Evolutionary conservation across 1,284 basidiomycete species (phyloP).

Genomic region (Phaffia rhodozyma): DNA sequence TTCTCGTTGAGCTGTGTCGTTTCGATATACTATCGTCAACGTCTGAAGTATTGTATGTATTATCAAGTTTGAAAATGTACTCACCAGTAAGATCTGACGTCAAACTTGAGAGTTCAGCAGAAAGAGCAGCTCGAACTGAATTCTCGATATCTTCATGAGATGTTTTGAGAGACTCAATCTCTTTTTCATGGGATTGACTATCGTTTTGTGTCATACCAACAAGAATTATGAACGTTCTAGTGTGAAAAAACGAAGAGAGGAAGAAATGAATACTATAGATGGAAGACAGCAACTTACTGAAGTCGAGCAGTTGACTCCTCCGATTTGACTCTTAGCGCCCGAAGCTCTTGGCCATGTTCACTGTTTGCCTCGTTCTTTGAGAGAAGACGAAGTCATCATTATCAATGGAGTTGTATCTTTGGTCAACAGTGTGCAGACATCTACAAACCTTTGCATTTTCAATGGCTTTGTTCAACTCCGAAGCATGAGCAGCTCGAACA

Average conservation of each 20-base stretch:
- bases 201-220: too few relatives aligned
- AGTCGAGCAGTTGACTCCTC: slow-evolving; percentile 12
- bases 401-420: too few relatives aligned
- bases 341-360: slow-evolving; percentile 12
- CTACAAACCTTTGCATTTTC: slow-evolving; percentile 5
- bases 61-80: neutral
- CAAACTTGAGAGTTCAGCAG: slow-evolving; percentile 1
- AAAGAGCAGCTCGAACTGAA: slow-evolving; percentile 4
- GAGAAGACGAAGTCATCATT: neutral
- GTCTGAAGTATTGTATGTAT: too few relatives aligned
- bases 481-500: slow-evolving; percentile 1
- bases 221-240: too few relatives aligned
- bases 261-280: neutral
- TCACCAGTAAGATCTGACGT: slow-evolving; percentile 3
- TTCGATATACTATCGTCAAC: too few relatives aligned
- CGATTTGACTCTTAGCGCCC: slow-evolving; percentile 7
- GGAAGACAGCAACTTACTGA: neutral
- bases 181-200: slow-evolving; percentile 8
- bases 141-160: slow-evolving; percentile 4
- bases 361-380: slow-evolving; percentile 4
- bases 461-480: slow-evolving; percentile 5
- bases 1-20: slow-evolving; percentile 1
- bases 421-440: neutral
- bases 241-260: neutral
- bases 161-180: slow-evolving; percentile 6